Percentiles rank a stretch among this genome's conserved stretches.
Conservation (phyloP, 352 stramenopile genomes). For the Pythium dissimile region DNA sequence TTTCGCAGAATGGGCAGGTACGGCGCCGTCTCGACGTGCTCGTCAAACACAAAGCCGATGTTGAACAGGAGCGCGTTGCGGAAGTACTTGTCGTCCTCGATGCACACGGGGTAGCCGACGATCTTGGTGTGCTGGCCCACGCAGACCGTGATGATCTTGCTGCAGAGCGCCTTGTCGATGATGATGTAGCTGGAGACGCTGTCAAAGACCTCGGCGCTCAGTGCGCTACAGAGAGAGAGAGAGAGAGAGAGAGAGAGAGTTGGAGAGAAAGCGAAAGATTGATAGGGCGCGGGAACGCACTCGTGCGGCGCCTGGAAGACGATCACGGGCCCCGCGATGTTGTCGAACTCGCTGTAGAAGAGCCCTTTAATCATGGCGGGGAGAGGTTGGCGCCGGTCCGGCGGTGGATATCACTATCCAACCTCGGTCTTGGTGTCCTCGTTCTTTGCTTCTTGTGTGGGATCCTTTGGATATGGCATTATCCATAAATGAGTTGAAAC, state of each 20-base stretch:
- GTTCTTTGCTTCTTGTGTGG: not conserved
- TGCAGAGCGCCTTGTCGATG: slow-evolving; percentile 85
- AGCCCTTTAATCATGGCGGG: slow-evolving; percentile 72
- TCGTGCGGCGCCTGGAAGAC: slow-evolving; percentile 83
- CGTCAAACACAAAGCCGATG: slow-evolving; percentile 87
- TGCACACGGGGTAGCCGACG: slow-evolving; percentile 84
- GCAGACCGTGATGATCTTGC: slow-evolving; percentile 84
- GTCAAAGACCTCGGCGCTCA: slow-evolving; percentile 84
- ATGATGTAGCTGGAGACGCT: slow-evolving; percentile 87
- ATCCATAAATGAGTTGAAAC: slow-evolving; percentile 9
- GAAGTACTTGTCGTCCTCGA: slow-evolving; percentile 89
- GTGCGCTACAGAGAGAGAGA: slow-evolving; percentile 36
- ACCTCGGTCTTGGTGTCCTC: too few relatives aligned
- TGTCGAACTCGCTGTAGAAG: slow-evolving; percentile 93
- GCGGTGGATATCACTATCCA: not conserved
- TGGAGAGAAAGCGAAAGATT: not conserved
- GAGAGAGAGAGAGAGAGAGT: not conserved
- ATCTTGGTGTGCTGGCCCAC: slow-evolving; percentile 80
- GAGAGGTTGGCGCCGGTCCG: too few relatives aligned
- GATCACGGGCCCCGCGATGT: slow-evolving; percentile 86
- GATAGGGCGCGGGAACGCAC: too few relatives aligned
- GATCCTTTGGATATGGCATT: slow-evolving; percentile 9
- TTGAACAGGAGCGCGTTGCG: slow-evolving; percentile 89
- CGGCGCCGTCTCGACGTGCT: slow-evolving; percentile 64
- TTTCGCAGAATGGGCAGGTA: slow-evolving; percentile 86